These are phyloP conservation scores for Zymoseptoria ardabiliae DNA, from an alignment of 2,329 filamentous ascomycete genomes.

Conservation along the genomic window DNA sequence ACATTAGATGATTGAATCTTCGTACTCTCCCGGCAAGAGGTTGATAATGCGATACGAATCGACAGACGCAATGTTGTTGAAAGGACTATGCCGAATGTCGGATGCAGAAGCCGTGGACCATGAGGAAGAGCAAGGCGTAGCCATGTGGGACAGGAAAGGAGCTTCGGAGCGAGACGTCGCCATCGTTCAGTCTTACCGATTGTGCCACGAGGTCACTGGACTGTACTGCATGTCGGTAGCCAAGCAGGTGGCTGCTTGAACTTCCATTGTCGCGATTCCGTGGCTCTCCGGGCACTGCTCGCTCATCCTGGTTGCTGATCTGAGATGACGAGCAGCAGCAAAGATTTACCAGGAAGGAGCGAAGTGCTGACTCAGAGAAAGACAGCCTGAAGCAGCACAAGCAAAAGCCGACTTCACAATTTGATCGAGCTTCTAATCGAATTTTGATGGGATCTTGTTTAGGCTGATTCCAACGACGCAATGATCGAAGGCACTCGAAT, in stretches of 20 bases:
- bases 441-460: background rate
- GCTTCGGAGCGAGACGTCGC: background rate
- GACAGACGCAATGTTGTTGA: conserved; percentile 5
- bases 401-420: no score
- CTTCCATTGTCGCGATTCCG: background rate
- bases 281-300: background rate
- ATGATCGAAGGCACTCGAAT: no score
- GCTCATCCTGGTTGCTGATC: background rate
- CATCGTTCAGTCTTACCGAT: background rate
- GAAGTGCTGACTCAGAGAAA: no score
- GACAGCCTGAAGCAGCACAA: no score
- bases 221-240: background rate
- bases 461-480: background rate
- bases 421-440: background rate
- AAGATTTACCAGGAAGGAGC: background rate
- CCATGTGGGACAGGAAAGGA: conserved; percentile 3
- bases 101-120: conserved; percentile 13
- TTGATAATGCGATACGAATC: conserved; percentile 12
- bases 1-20: conserved; percentile 10
- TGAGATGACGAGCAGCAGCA: background rate
- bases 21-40: conserved; percentile 9
- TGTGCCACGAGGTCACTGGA: background rate
- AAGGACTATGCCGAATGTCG: conserved; percentile 1
- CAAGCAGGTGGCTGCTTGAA: background rate
- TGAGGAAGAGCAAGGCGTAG: conserved; percentile 4